Evolutionary conservation across 2,329 filamentous ascomycete genomes (phyloP).

Genomic region (Colletotrichum agaves): DNA sequence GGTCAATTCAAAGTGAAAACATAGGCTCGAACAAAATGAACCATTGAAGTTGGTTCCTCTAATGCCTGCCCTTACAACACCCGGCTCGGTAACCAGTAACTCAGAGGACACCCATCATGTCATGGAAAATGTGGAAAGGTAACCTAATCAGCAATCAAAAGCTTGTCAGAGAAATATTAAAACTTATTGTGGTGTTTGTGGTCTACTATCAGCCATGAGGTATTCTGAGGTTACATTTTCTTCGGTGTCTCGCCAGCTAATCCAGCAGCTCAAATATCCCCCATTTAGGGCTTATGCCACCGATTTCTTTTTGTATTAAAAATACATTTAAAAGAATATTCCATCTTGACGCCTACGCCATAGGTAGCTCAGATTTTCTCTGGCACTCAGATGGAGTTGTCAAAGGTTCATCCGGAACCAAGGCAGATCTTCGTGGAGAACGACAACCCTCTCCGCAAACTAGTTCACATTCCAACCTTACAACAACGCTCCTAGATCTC

Average conservation of each 20-base stretch:
- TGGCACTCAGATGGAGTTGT: background rate
- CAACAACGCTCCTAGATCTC: slow-evolving; percentile 46
- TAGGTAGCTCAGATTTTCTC: slow-evolving; percentile 27
- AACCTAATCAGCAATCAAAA: background rate
- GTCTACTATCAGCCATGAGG: slow-evolving; percentile 19
- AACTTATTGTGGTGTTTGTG: slow-evolving; percentile 7
- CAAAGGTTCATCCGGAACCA: slow-evolving; percentile 45
- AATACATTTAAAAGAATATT: too few species aligned
- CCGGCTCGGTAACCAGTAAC: background rate
- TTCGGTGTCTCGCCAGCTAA: too few species aligned
- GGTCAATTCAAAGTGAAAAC: slow-evolving; percentile 39
- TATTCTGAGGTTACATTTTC: background rate
- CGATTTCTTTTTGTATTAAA: too few species aligned
- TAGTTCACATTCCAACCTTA: slow-evolving; percentile 47
- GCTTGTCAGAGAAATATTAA: background rate
- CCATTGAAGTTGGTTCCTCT: background rate
- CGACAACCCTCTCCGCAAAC: slow-evolving; percentile 47
- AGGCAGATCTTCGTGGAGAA: slow-evolving; percentile 48
- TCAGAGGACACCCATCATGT: background rate
- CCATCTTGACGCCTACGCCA: slow-evolving; percentile 29
- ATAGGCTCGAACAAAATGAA: background rate
- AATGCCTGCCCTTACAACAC: background rate
- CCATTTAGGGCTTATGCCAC: slow-evolving; percentile 36
- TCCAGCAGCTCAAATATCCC: slow-evolving; percentile 33
- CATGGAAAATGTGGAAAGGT: background rate